Conservation (phyloP, 1,284 basidiomycete species). For the Trichosporon sp. region DNA sequence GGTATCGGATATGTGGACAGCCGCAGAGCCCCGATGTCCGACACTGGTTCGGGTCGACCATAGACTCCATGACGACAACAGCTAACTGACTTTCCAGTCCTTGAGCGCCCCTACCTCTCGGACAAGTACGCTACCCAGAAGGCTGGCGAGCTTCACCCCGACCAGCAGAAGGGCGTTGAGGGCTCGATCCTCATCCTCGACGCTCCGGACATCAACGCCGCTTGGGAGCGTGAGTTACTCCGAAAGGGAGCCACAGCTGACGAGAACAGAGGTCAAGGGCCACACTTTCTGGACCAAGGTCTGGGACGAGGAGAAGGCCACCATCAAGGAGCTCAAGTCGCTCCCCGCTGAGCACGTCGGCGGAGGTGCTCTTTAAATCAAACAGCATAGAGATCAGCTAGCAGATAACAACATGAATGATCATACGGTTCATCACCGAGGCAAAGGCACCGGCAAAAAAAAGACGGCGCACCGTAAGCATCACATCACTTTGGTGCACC, state of each 20-base stretch:
- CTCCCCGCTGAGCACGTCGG: constrained; percentile 5
- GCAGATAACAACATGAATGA: not conserved
- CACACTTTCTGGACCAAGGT: constrained; percentile 17
- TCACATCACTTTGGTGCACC: not conserved
- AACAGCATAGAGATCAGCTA: not conserved
- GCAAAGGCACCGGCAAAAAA: not conserved
- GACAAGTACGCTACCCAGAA: constrained; percentile 16
- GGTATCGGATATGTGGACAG: not conserved
- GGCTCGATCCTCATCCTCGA: constrained; percentile 14
- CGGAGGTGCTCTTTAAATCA: not conserved
- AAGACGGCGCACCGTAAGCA: not conserved
- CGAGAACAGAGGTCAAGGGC: not conserved
- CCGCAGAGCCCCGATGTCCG: no score
- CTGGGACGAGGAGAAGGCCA: constrained; percentile 18
- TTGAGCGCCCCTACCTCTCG: constrained; percentile 11
- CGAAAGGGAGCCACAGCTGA: not conserved
- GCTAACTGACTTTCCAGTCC: not conserved
- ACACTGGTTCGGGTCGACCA: no score
- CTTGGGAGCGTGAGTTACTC: constrained; percentile 1
- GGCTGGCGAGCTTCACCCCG: not conserved
- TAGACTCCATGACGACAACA: not conserved
- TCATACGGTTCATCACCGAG: not conserved
- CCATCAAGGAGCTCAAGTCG: constrained; percentile 16
- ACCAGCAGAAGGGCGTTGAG: not conserved
- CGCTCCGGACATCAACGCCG: constrained; percentile 15